A percentile compares a stretch with the other conserved stretches of the same genome.
These are phyloP conservation scores for Botrytis byssoidea DNA, from an alignment of 2,329 filamentous ascomycete genomes.

Conservation along the genomic window DNA sequence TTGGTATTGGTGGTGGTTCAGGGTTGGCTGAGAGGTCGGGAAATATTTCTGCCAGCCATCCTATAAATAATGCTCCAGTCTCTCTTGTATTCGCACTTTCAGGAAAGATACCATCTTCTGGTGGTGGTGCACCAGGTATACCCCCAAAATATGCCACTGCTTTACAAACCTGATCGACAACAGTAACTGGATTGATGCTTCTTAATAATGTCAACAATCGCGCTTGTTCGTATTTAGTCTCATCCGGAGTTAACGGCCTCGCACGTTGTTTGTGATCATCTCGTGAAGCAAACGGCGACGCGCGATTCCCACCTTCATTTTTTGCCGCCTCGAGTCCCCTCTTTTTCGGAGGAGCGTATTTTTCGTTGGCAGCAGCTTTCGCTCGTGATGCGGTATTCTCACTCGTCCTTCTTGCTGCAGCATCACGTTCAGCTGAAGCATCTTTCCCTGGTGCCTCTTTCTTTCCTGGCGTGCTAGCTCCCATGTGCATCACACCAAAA, in stretches of 20 bases:
- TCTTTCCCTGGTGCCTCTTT: slow-evolving; percentile 37
- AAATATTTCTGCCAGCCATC: slow-evolving; percentile 64
- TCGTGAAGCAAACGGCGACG: slow-evolving; percentile 33
- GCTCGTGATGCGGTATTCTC: slow-evolving; percentile 60
- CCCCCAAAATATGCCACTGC: slow-evolving; percentile 64
- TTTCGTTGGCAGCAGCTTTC: slow-evolving; percentile 53
- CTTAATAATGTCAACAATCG: slow-evolving; percentile 57
- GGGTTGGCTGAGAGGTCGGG: slow-evolving; percentile 41
- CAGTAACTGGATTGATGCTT: slow-evolving; percentile 52
- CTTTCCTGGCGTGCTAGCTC: slow-evolving; percentile 43
- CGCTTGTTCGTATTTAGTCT: slow-evolving; percentile 59
- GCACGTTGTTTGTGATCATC: slow-evolving; percentile 35
- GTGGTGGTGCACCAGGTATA: slow-evolving; percentile 54
- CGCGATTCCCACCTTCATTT: slow-evolving; percentile 29
- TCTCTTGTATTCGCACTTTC: slow-evolving; percentile 57
- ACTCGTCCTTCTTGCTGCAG: slow-evolving; percentile 59
- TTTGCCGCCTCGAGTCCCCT: slow-evolving; percentile 33
- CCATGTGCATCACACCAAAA: slow-evolving; percentile 63
- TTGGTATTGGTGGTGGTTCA: slow-evolving; percentile 24
- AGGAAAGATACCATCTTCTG: slow-evolving; percentile 52
- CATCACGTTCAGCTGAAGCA: slow-evolving; percentile 55
- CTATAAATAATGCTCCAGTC: slow-evolving; percentile 56
- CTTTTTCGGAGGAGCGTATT: slow-evolving; percentile 50
- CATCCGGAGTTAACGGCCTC: slow-evolving; percentile 44
- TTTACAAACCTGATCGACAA: slow-evolving; percentile 63